phyloP scores from a whole-genome alignment of 2,329 filamentous ascomycete species.

The Alternaria triticina region DNA sequence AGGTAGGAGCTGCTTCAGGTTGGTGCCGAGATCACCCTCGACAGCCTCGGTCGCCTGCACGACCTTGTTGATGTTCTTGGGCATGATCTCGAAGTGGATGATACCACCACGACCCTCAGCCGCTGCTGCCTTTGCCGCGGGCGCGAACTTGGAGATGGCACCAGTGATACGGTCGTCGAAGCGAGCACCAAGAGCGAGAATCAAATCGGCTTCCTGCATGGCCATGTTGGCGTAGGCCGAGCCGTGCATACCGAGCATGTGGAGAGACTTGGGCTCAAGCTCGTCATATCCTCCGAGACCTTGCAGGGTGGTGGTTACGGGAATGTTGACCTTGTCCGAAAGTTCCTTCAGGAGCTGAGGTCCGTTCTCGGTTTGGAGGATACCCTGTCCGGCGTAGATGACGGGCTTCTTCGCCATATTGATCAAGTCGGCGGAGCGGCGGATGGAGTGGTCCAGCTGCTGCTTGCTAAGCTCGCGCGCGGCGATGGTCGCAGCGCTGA shows the following conservation, averaged over 20 bases:
- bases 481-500: constrained; percentile 84
- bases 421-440: constrained; percentile 79
- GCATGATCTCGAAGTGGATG: constrained; percentile 97
- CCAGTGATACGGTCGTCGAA: constrained; percentile 96
- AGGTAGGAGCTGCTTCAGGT: constrained; percentile 77
- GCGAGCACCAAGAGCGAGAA: constrained; percentile 90
- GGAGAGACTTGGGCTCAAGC: constrained; percentile 88
- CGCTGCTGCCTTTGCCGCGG: constrained; percentile 83
- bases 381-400: constrained; percentile 92
- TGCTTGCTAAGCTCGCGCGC: constrained; percentile 74
- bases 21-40: constrained; percentile 87
- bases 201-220: constrained; percentile 95
- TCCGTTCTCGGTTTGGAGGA: constrained; percentile 80
- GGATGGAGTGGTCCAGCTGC: constrained; percentile 75
- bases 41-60: constrained; percentile 95
- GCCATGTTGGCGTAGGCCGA: constrained; percentile 97
- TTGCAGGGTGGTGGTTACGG: constrained; percentile 94
- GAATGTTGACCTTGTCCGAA: constrained; percentile 88
- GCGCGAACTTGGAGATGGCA: constrained; percentile 84
- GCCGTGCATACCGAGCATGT: constrained; percentile 99
- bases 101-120: constrained; percentile 89
- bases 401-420: constrained; percentile 92
- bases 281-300: constrained; percentile 93
- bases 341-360: constrained; percentile 81
- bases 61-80: constrained; percentile 99